A percentile compares a stretch with the other conserved stretches of the same genome.
These are phyloP conservation scores for Mayamaea pseudoterrestris DNA, from an alignment of 108 stramenopile species.

Conservation along the genomic window DNA sequence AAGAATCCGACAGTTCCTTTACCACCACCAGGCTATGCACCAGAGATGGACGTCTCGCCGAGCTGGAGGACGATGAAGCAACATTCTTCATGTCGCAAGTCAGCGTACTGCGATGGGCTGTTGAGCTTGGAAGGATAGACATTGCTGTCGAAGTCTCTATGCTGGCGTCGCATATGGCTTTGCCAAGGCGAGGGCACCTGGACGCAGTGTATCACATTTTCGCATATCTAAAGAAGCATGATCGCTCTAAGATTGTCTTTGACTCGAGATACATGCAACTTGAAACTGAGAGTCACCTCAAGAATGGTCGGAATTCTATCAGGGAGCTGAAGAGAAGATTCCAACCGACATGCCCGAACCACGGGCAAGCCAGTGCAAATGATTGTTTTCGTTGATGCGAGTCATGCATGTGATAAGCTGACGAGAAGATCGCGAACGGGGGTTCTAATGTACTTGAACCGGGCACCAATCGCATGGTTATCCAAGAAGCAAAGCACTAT, in stretches of 20 bases:
- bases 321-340: slow-evolving; percentile 10
- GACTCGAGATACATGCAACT: background rate
- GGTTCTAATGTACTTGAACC: slow-evolving; percentile 31
- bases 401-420: slow-evolving; percentile 29
- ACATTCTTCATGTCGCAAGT: slow-evolving; percentile 21
- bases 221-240: slow-evolving; percentile 15
- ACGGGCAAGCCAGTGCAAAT: slow-evolving; percentile 9
- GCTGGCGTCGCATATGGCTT: slow-evolving; percentile 22
- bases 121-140: slow-evolving; percentile 24
- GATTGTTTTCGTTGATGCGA: slow-evolving; percentile 29
- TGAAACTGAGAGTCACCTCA: background rate
- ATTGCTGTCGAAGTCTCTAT: slow-evolving; percentile 14
- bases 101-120: slow-evolving; percentile 18
- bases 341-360: slow-evolving; percentile 9
- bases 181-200: slow-evolving; percentile 23
- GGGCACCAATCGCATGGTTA: slow-evolving; percentile 29
- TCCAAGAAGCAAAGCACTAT: slow-evolving; percentile 47
- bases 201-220: slow-evolving; percentile 23
- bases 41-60: background rate
- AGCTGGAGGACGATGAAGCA: slow-evolving; percentile 4
- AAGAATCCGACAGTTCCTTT: background rate
- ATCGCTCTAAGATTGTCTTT: slow-evolving; percentile 13
- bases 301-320: slow-evolving; percentile 13
- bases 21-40: slow-evolving; percentile 1
- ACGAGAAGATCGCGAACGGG: slow-evolving; percentile 40